These are phyloP conservation scores for Taiozyma sp. DNA, from an alignment of 1,139 yeast species.

Conservation along the genomic window DNA sequence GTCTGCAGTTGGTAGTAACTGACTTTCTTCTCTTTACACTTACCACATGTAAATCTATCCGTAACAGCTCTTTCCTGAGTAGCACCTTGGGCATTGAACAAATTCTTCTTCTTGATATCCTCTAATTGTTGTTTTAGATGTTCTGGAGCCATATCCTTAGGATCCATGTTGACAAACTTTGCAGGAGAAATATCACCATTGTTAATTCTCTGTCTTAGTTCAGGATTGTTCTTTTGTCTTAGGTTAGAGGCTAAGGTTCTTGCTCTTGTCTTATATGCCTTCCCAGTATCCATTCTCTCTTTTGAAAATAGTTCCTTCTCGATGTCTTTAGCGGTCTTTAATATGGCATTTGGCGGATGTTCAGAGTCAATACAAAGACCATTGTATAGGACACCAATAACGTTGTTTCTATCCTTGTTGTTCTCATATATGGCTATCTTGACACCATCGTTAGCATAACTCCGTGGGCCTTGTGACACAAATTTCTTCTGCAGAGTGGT, in stretches of 20 bases:
- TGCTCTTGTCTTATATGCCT: conserved; percentile 17
- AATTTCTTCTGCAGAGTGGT: conserved; percentile 30
- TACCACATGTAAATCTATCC: conserved; percentile 95
- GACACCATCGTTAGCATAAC: conserved; percentile 77
- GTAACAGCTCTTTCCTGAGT: conserved; percentile 94
- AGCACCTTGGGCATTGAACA: conserved; percentile 98
- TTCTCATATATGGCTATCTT: conserved; percentile 65
- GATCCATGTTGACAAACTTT: conserved; percentile 72
- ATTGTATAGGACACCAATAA: conserved; percentile 78
- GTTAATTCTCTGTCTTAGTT: conserved; percentile 65
- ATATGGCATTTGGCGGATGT: conserved; percentile 50
- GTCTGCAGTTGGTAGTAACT: conserved; percentile 98
- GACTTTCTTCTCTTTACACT: conserved; percentile 95
- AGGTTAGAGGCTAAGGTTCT: conserved; percentile 39
- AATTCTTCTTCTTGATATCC: conserved; percentile 79
- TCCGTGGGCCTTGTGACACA: conserved; percentile 56
- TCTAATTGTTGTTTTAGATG: conserved; percentile 80
- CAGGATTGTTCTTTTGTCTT: conserved; percentile 86
- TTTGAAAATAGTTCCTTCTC: conserved; percentile 65
- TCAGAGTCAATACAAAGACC: conserved; percentile 81
- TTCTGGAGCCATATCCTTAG: conserved; percentile 95
- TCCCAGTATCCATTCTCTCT: conserved; percentile 47
- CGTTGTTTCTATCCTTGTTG: conserved; percentile 70
- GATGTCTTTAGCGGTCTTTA: conserved; percentile 63
- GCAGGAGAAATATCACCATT: conserved; percentile 60